Evolutionary conservation across 352 stramenopile genomes (phyloP).

Genomic region (Globisporangium barbulae): DNA sequence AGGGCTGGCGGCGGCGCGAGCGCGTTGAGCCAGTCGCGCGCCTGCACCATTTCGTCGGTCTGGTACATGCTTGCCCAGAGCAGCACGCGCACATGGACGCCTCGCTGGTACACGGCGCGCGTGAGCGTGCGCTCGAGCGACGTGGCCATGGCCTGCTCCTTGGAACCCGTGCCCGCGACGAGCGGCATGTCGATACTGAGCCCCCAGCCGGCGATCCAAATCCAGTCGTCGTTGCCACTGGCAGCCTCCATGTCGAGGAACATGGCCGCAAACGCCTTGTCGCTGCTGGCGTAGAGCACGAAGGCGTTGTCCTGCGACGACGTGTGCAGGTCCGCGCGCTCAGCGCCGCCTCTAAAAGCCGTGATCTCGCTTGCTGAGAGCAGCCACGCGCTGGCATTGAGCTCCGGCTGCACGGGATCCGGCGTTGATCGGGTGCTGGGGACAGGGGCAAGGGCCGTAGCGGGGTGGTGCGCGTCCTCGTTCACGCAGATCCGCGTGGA

Average conservation of each 20-base stretch:
- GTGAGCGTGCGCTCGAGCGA: slow-evolving; percentile 17
- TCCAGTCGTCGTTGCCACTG: slow-evolving; percentile 6
- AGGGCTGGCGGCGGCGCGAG: background rate
- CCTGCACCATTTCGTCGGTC: slow-evolving; percentile 10
- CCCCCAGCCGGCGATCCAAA: slow-evolving; percentile 24
- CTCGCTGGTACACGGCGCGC: slow-evolving; percentile 18
- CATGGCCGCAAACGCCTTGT: slow-evolving; percentile 15
- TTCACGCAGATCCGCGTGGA: background rate
- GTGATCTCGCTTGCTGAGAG: slow-evolving; percentile 5
- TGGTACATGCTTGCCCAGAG: slow-evolving; percentile 26
- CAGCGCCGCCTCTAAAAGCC: background rate
- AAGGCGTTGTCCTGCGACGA: background rate
- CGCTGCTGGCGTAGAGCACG: slow-evolving; percentile 12
- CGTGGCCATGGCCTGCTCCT: background rate
- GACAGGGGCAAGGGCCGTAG: background rate
- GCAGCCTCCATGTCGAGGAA: slow-evolving; percentile 19
- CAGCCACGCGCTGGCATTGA: slow-evolving; percentile 15
- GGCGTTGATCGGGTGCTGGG: background rate
- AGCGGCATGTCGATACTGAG: slow-evolving; percentile 20
- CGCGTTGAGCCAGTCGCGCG: slow-evolving; percentile 28
- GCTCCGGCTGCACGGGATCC: slow-evolving; percentile 13
- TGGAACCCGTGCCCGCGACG: background rate
- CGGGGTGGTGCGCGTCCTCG: background rate
- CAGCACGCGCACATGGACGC: slow-evolving; percentile 26
- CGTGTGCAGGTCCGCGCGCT: slow-evolving; percentile 1